Conservation (phyloP, 2,329 filamentous ascomycete genomes). For the Penicillium sp. region DNA sequence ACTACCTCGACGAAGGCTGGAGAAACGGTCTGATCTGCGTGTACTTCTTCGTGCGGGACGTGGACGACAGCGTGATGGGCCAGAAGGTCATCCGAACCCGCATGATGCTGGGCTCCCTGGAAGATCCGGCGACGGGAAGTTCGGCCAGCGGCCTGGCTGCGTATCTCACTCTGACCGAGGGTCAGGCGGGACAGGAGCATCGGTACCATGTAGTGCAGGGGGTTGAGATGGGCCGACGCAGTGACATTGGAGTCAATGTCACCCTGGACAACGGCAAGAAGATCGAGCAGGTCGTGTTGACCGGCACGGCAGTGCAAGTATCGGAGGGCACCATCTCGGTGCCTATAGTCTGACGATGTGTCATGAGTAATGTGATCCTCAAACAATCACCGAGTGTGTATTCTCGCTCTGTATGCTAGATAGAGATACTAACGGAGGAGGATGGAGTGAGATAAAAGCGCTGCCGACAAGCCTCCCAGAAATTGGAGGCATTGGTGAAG, state of each 20-base stretch:
- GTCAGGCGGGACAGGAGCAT: conserved; percentile 25
- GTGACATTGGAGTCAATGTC: conserved; percentile 39
- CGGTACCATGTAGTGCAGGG: conserved; percentile 61
- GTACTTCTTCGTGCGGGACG: conserved; percentile 35
- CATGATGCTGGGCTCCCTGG: conserved; percentile 28
- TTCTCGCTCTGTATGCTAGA: too few species aligned
- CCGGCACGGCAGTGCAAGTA: conserved; percentile 36
- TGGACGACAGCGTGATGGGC: conserved; percentile 59
- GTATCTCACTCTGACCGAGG: conserved; percentile 52
- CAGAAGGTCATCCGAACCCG: conserved; percentile 34
- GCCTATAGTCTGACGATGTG: conserved; percentile 19
- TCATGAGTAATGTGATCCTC: too few species aligned
- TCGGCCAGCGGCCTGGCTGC: conserved; percentile 58
- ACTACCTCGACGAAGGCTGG: conserved; percentile 37
- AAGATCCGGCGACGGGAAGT: conserved; percentile 50
- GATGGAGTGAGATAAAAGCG: too few species aligned
- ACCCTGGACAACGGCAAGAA: conserved; percentile 19
- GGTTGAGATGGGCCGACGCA: conserved; percentile 62
- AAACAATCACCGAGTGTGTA: too few species aligned
- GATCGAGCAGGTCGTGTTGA: conserved; percentile 36
- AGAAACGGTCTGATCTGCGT: conserved; percentile 26
- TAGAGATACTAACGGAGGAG: too few species aligned
- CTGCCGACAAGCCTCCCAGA: too few species aligned
- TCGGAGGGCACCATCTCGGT: conserved; percentile 34
- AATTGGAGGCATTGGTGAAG: too few species aligned